Conservation (phyloP, 495 filamentous ascomycete genomes). For the Physcia stellaris region DNA sequence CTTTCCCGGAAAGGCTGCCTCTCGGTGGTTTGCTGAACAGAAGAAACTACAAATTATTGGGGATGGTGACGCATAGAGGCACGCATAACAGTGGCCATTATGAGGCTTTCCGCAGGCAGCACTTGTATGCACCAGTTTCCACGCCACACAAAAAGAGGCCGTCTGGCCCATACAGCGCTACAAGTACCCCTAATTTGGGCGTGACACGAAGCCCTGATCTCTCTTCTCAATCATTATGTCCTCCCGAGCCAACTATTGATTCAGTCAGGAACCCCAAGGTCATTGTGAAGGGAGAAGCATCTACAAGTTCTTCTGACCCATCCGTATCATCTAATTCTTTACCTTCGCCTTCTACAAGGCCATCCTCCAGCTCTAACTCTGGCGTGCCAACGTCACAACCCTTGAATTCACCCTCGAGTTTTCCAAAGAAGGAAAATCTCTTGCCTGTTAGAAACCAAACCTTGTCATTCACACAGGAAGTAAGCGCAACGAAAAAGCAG, state of each 20-base stretch:
- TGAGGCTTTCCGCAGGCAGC: slow-evolving; percentile 89
- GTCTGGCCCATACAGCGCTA: slow-evolving; percentile 52
- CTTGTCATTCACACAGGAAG: neutral
- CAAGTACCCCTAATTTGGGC: slow-evolving; percentile 33
- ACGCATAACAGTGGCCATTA: slow-evolving; percentile 96
- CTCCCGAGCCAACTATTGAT: neutral
- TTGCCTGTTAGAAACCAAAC: too few relatives aligned
- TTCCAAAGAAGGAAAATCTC: neutral
- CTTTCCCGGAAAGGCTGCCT: slow-evolving; percentile 72
- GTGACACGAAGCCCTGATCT: slow-evolving; percentile 29
- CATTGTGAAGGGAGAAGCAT: slow-evolving; percentile 23
- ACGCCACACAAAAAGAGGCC: slow-evolving; percentile 65
- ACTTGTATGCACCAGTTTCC: slow-evolving; percentile 58
- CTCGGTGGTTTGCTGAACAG: slow-evolving; percentile 68
- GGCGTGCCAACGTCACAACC: neutral
- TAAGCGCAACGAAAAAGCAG: neutral
- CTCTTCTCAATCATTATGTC: slow-evolving; percentile 10
- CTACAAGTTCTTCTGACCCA: slow-evolving; percentile 30
- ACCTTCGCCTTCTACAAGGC: slow-evolving; percentile 12
- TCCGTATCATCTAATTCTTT: slow-evolving; percentile 19
- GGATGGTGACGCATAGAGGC: slow-evolving; percentile 86
- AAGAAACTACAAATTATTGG: slow-evolving; percentile 71
- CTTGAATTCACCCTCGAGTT: too few relatives aligned
- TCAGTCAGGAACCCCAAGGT: neutral
- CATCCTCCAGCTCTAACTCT: slow-evolving; percentile 7